phyloP scores from a whole-genome alignment of 1,284 basidiomycete species.

The Neotropicomus parvogracilis region DNA sequence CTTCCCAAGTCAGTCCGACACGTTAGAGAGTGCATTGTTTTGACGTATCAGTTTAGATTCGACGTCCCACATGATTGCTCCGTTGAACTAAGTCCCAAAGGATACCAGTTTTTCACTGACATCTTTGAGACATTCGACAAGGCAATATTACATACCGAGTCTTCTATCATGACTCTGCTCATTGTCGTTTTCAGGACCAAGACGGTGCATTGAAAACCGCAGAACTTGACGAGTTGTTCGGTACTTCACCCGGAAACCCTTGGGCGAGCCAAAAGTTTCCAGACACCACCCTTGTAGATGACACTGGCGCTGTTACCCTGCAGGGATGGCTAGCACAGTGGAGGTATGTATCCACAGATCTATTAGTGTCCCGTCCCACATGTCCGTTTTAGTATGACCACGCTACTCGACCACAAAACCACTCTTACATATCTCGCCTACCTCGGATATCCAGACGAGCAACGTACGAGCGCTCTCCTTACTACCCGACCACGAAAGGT shows the following conservation, averaged over 20 bases:
- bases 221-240: constrained; percentile 90
- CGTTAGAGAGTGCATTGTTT: constrained; percentile 1
- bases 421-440: constrained; percentile 97
- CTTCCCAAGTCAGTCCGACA: constrained; percentile 65
- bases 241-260: constrained; percentile 92
- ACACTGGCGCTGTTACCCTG: constrained; percentile 86
- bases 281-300: constrained; percentile 87
- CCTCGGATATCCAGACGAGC: constrained; percentile 76
- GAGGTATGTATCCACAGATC: constrained; percentile 59
- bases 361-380: neutral
- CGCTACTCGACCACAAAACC: constrained; percentile 86
- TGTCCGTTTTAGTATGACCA: constrained; percentile 79
- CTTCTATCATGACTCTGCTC: neutral
- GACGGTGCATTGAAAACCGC: constrained; percentile 86
- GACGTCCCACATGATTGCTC: constrained; percentile 92
- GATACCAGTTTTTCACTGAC: constrained; percentile 97
- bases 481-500: constrained; percentile 79
- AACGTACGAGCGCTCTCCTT: constrained; percentile 76
- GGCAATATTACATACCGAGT: constrained; percentile 38
- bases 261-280: constrained; percentile 87
- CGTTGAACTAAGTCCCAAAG: constrained; percentile 88
- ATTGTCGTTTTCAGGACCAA: constrained; percentile 64
- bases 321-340: constrained; percentile 99
- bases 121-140: constrained; percentile 97
- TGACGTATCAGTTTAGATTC: constrained; percentile 53